Evolutionary conservation across 2,329 filamentous ascomycete genomes (phyloP).

Genomic region (Penicillium sp.): DNA sequence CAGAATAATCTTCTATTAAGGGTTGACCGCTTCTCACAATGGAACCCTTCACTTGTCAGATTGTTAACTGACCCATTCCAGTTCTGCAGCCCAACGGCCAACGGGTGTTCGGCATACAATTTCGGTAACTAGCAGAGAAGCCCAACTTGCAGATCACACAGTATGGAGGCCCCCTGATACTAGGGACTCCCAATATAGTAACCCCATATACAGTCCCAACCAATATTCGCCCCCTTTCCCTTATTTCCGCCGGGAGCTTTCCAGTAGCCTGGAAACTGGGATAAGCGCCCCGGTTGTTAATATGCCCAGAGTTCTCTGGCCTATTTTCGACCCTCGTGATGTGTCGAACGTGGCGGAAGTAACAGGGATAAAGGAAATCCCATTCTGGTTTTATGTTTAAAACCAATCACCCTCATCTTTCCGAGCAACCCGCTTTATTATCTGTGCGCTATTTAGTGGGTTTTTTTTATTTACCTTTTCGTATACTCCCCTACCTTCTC

Average conservation of each 20-base stretch:
- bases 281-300: constrained; percentile 15
- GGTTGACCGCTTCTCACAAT: constrained; percentile 20
- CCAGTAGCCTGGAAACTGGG: constrained; percentile 15
- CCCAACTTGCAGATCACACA: constrained; percentile 3
- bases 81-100: constrained; percentile 14
- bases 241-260: constrained; percentile 13
- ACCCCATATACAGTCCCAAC: not conserved
- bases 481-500: not conserved
- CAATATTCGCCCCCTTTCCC: constrained; percentile 18
- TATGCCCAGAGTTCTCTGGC: constrained; percentile 9
- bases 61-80: constrained; percentile 11
- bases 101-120: constrained; percentile 17
- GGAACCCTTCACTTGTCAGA: constrained; percentile 5
- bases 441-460: not conserved
- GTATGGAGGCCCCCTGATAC: constrained; percentile 15
- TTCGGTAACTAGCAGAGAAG: constrained; percentile 8
- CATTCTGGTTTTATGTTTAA: not conserved
- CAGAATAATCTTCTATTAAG: constrained; percentile 2
- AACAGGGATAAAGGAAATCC: constrained; percentile 15
- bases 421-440: constrained; percentile 7
- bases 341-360: constrained; percentile 33
- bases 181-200: not conserved
- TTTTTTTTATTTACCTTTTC: not conserved
- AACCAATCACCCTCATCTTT: constrained; percentile 17
- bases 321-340: constrained; percentile 25